Percentiles rank a stretch among this genome's conserved stretches.
Conservation (phyloP, 148 eudicot species). For the Talinum fruticosum region DNA sequence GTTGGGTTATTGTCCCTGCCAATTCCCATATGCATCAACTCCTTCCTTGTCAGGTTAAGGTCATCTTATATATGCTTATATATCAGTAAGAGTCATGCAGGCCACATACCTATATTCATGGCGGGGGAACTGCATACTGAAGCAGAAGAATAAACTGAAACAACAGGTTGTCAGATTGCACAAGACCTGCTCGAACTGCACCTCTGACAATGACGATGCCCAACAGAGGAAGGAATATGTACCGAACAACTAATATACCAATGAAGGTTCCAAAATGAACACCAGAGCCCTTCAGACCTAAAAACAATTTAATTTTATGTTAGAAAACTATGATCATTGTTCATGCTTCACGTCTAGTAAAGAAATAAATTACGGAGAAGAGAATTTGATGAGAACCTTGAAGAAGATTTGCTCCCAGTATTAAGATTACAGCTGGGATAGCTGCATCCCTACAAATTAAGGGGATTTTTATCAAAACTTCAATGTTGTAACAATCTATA, state of each 20-base stretch:
- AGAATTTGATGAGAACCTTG: slow-evolving; percentile 44
- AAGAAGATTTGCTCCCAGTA: slow-evolving; percentile 81
- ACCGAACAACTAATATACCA: slow-evolving; percentile 53
- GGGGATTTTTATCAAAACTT: background rate
- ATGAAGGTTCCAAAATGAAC: slow-evolving; percentile 40
- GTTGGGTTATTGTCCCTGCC: slow-evolving; percentile 39
- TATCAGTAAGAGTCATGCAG: background rate
- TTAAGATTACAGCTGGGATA: slow-evolving; percentile 62
- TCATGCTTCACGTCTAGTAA: background rate
- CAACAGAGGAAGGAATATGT: slow-evolving; percentile 50
- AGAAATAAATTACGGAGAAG: background rate
- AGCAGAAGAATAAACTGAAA: slow-evolving; percentile 73
- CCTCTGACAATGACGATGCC: slow-evolving; percentile 57
- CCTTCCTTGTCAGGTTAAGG: background rate
- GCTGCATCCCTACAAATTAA: slow-evolving; percentile 64
- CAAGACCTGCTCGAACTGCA: slow-evolving; percentile 43
- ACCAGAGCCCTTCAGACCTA: slow-evolving; percentile 60
- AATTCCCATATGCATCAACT: background rate
- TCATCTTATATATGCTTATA: too few species aligned
- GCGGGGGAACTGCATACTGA: slow-evolving; percentile 92
- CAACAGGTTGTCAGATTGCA: slow-evolving; percentile 46
- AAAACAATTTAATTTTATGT: background rate
- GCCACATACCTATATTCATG: slow-evolving; percentile 64
- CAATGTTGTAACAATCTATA: too few species aligned
- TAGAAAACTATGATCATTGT: background rate